Percentiles rank a stretch among this genome's conserved stretches.
These are phyloP conservation scores for Daldinia decipiens DNA, from an alignment of 495 filamentous ascomycete species.

Conservation along the genomic window DNA sequence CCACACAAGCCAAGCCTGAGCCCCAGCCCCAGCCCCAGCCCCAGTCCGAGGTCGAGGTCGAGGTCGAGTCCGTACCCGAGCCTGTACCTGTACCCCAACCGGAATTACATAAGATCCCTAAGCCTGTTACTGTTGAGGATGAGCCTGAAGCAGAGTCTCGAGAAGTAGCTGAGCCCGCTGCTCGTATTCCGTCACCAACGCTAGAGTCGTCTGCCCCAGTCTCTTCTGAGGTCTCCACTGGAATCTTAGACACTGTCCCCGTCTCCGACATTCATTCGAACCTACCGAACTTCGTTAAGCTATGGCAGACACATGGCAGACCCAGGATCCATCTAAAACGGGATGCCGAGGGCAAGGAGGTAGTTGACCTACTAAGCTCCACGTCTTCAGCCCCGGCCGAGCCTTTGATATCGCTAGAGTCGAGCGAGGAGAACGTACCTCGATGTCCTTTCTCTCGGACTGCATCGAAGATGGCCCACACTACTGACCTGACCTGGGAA, in stretches of 20 bases:
- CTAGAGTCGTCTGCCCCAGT: background rate
- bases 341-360: conserved; percentile 37
- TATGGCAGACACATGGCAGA: conserved; percentile 41
- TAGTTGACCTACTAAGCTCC: conserved; percentile 39
- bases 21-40: conserved; percentile 20
- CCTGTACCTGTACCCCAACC: conserved; percentile 29
- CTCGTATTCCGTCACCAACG: conserved; percentile 3
- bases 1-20: conserved; percentile 47
- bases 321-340: conserved; percentile 41
- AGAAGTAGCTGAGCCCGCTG: conserved; percentile 12
- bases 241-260: conserved; percentile 23
- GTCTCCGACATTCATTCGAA: conserved; percentile 40
- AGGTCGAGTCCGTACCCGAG: conserved; percentile 20
- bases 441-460: conserved; percentile 26
- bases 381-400: conserved; percentile 1
- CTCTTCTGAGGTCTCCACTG: background rate
- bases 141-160: conserved; percentile 44
- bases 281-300: conserved; percentile 37
- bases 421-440: conserved; percentile 1
- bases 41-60: conserved; percentile 31
- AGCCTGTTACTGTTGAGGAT: conserved; percentile 58
- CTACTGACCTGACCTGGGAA: conserved; percentile 38
- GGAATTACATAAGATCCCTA: conserved; percentile 44
- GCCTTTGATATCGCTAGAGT: conserved; percentile 19
- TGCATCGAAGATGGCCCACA: conserved; percentile 17